Conservation (phyloP, 1,284 basidiomycete species). For the Ceratobasidium sp. region DNA sequence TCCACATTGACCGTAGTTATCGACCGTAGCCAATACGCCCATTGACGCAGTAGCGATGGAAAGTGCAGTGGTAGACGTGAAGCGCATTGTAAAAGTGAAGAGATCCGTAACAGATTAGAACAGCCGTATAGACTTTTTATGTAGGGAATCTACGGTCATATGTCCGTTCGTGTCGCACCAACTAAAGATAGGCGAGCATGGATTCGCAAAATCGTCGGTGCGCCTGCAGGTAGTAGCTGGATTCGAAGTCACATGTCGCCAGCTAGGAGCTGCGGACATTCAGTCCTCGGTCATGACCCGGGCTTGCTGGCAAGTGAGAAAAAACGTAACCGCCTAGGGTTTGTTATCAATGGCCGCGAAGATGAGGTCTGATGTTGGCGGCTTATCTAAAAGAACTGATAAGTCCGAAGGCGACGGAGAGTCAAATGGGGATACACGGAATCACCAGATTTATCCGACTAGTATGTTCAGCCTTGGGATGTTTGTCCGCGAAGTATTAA, state of each 20-base stretch:
- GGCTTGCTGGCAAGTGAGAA: background rate
- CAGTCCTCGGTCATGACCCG: background rate
- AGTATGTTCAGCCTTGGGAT: background rate
- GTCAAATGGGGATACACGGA: background rate
- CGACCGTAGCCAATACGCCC: slow-evolving; percentile 4
- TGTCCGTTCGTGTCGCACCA: background rate
- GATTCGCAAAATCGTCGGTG: slow-evolving; percentile 9
- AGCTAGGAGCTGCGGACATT: background rate
- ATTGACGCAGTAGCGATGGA: background rate
- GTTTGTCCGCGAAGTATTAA: background rate
- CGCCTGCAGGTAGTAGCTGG: background rate
- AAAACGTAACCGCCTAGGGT: background rate
- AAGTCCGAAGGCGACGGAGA: background rate
- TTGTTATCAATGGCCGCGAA: background rate
- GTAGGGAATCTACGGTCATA: background rate
- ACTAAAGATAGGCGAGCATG: background rate
- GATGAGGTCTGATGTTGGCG: too few relatives aligned
- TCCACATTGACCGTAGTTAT: background rate
- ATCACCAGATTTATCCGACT: background rate
- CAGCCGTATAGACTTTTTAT: background rate
- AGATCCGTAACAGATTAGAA: background rate
- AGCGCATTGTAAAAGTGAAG: background rate
- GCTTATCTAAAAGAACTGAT: too few relatives aligned
- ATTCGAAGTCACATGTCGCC: background rate
- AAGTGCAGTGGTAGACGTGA: background rate